Evolutionary conservation across 176 grass and related monocot genomes (phyloP).

Genomic region (Oryza glaberrima): DNA sequence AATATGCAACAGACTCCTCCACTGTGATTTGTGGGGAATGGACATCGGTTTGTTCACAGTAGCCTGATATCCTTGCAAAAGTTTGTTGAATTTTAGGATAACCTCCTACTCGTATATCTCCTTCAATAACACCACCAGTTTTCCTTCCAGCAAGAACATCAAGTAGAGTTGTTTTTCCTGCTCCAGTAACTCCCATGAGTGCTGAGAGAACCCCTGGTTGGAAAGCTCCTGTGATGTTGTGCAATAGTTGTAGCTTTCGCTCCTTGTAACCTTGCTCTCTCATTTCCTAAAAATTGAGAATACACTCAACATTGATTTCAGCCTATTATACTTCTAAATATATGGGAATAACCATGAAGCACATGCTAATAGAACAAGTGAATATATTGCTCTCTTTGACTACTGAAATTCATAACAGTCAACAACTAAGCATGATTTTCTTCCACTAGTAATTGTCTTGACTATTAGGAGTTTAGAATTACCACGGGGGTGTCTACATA

Average conservation of each 20-base stretch:
- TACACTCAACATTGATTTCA: too few relatives aligned
- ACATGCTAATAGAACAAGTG: too few relatives aligned
- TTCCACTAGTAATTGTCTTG: neutral
- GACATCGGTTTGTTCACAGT: slow-evolving; percentile 74
- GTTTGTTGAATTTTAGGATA: slow-evolving; percentile 73
- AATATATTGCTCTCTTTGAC: neutral
- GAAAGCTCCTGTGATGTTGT: slow-evolving; percentile 69
- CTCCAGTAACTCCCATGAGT: slow-evolving; percentile 79
- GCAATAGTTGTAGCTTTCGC: slow-evolving; percentile 65
- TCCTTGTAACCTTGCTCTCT: slow-evolving; percentile 61
- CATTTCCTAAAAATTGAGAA: slow-evolving; percentile 54
- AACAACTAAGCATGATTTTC: too few relatives aligned
- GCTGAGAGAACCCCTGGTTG: slow-evolving; percentile 66
- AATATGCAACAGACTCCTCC: slow-evolving; percentile 71
- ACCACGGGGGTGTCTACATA: slow-evolving; percentile 72
- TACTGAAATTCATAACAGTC: neutral
- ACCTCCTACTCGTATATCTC: slow-evolving; percentile 77
- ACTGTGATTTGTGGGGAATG: slow-evolving; percentile 85
- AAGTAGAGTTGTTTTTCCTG: slow-evolving; percentile 82
- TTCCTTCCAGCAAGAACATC: slow-evolving; percentile 85
- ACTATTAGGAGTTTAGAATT: slow-evolving; percentile 17
- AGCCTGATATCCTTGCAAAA: slow-evolving; percentile 82
- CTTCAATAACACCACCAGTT: slow-evolving; percentile 70
- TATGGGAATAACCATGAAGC: too few relatives aligned
- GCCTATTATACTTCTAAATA: too few relatives aligned